Evolutionary conservation across 78 protist species (phyloP).

Genomic region (Dictyostelium brefeldianum): DNA sequence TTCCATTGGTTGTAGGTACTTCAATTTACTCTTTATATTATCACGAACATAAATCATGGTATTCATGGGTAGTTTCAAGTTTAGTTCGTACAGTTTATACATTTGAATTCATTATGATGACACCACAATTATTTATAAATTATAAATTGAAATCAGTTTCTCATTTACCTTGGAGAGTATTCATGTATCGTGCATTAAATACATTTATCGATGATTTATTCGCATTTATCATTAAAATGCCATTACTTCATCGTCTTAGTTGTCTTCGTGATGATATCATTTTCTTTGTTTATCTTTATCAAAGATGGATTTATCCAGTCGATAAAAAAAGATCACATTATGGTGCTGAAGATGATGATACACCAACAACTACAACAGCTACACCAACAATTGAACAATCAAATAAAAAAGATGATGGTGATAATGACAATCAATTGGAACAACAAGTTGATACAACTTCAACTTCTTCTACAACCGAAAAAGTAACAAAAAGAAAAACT

Average conservation of each 20-base stretch:
- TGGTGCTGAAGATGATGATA: constrained; percentile 55
- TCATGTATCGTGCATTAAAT: constrained; percentile 96
- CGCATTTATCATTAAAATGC: constrained; percentile 98
- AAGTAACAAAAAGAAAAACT: constrained; percentile 34
- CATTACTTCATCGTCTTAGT: constrained; percentile 95
- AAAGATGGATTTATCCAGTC: constrained; percentile 96
- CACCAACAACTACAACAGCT: background rate
- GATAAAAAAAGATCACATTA: constrained; percentile 87
- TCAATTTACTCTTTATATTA: constrained; percentile 92
- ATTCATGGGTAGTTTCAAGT: constrained; percentile 67
- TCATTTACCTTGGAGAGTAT: constrained; percentile 95
- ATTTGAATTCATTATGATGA: constrained; percentile 95
- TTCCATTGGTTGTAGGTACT: constrained; percentile 89
- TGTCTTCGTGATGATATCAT: constrained; percentile 97
- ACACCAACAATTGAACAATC: background rate
- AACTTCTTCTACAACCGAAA: background rate
- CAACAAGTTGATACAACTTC: background rate
- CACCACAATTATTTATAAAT: constrained; percentile 98
- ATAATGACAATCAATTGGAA: background rate
- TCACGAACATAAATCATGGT: constrained; percentile 90
- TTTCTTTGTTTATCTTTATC: constrained; percentile 93
- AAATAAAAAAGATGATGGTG: background rate
- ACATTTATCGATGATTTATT: constrained; percentile 99
- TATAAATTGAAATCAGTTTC: constrained; percentile 96
- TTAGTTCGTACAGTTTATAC: constrained; percentile 84